phyloP scores from a whole-genome alignment of 169 alveolate genomes.

The Cryptosporidium canis region DNA sequence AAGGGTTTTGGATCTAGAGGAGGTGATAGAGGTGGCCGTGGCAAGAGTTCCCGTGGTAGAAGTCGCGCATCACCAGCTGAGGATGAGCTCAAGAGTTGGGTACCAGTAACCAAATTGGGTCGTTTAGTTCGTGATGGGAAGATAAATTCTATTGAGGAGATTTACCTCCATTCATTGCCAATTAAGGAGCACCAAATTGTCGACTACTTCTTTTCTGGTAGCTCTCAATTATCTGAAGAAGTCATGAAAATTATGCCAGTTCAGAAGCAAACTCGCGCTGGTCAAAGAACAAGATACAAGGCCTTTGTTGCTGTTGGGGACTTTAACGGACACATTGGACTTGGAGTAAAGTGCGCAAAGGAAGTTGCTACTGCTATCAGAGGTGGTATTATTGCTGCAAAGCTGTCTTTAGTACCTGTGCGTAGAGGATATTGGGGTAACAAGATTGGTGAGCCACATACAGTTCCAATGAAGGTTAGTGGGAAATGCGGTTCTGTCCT shows the following conservation, averaged over 20 bases:
- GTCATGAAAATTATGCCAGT: conserved; percentile 99
- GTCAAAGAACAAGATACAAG: conserved; percentile 99
- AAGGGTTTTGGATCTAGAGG: conserved; percentile 79
- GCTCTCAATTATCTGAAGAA: conserved; percentile 96
- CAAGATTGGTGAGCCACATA: conserved; percentile 99
- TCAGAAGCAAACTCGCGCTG: conserved; percentile 99
- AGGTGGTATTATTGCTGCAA: conserved; percentile 99
- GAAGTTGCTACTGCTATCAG: conserved; percentile 99
- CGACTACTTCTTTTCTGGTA: conserved; percentile 91
- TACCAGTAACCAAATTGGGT: conserved; percentile 99
- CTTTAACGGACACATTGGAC: conserved; percentile 95
- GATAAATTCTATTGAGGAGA: conserved; percentile 96
- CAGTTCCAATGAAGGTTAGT: conserved; percentile 99
- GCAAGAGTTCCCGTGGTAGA: conserved; percentile 78
- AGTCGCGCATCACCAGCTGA: conserved; percentile 90
- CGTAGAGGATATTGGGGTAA: conserved; percentile 99
- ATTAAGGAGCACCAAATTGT: conserved; percentile 98
- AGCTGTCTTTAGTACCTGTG: conserved; percentile 98
- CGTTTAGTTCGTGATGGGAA: conserved; percentile 97
- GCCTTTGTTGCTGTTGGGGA: conserved; percentile 99
- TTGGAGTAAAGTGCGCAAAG: conserved; percentile 98
- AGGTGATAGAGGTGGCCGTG: conserved; percentile 74
- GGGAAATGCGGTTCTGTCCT: conserved; percentile 99
- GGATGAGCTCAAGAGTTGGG: conserved; percentile 97
- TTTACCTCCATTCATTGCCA: conserved; percentile 98